A percentile compares a stretch with the other conserved stretches of the same genome.
phyloP scores from a whole-genome alignment of 305 asterid genomes.

The Salvia sclarea region DNA sequence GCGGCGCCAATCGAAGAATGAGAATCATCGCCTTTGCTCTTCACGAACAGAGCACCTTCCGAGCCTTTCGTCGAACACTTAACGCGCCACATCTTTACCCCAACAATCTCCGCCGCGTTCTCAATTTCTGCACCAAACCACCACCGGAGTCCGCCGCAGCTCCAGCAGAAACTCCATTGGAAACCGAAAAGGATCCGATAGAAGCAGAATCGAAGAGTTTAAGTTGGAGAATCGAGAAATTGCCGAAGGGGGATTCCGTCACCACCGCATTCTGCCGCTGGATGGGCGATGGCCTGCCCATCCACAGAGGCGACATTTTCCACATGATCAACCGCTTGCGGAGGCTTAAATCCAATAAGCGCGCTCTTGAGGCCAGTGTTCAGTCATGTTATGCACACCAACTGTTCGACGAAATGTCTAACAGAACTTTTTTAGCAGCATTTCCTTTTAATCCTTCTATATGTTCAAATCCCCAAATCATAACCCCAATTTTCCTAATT shows the following conservation, averaged over 20 bases:
- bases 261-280: slow-evolving; percentile 78
- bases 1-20: slow-evolving; percentile 40
- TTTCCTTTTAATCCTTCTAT: background rate
- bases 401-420: slow-evolving; percentile 54
- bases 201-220: slow-evolving; percentile 47
- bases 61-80: slow-evolving; percentile 54
- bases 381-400: slow-evolving; percentile 25
- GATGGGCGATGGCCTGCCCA: slow-evolving; percentile 94
- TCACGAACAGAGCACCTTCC: slow-evolving; percentile 38
- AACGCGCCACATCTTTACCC: slow-evolving; percentile 28
- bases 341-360: slow-evolving; percentile 56
- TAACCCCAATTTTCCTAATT: no score
- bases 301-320: slow-evolving; percentile 74
- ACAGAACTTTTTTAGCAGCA: background rate
- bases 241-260: slow-evolving; percentile 57
- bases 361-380: slow-evolving; percentile 74
- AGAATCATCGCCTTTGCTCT: slow-evolving; percentile 37
- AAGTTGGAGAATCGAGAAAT: slow-evolving; percentile 69
- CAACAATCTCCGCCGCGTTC: slow-evolving; percentile 25
- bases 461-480: background rate
- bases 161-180: slow-evolving; percentile 33
- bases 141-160: slow-evolving; percentile 12
- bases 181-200: slow-evolving; percentile 34
- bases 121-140: slow-evolving; percentile 43
- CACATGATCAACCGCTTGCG: slow-evolving; percentile 79